Evolutionary conservation across 2,329 filamentous ascomycete species (phyloP), one percentile per base, ranked within the genome.

Genomic region (Penicillium sclerotigenum): DNA sequence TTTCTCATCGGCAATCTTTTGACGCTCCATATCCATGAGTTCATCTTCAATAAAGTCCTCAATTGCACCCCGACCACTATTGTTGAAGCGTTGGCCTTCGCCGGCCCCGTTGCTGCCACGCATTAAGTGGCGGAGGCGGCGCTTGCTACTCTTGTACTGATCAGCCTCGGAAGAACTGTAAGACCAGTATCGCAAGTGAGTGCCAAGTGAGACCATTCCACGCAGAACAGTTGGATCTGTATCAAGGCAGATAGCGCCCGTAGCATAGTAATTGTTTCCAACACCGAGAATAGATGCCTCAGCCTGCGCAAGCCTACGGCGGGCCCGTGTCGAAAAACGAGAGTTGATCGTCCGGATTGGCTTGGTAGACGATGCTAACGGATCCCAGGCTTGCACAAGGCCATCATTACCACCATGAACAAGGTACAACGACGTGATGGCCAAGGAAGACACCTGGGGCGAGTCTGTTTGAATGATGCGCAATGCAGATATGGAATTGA

Each of bases 391-490:
- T 72, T 97, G 94, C 5, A 96, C 93, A 3, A 97, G 83, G 0
- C 94, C 93, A 74, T 99, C 94, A 63, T 89, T 96, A 26, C 94
- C 94, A 47, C 94, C 94, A 71, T 96, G 90, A 7, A 97, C 89
- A 16, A 99, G 76, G 69, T 96, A 95, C 16, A 99, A 79, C 1
- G 91, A 89, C 1, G 91, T 91, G 45, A 96, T 73, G 6, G 88
- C 94, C 16, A 99, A 74, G 58, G 87, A 90, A 0, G 91, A 90
- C 18, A 97, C 86, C 68, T 91, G 84, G 0, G 93, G 91, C 0
- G 93, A 97, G 43, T 96, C 91, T 0, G 94, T 97, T 65, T 92
- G 86, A 43, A 97, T 92, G 48, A 88, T 80, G 28, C 91, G 86
- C n/a, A 95, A 69, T 0, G 93, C 90, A 13, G 82, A 77, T 41